phyloP scores from a whole-genome alignment of 2,329 filamentous ascomycete genomes.

The Teratosphaeria gauchensis region DNA sequence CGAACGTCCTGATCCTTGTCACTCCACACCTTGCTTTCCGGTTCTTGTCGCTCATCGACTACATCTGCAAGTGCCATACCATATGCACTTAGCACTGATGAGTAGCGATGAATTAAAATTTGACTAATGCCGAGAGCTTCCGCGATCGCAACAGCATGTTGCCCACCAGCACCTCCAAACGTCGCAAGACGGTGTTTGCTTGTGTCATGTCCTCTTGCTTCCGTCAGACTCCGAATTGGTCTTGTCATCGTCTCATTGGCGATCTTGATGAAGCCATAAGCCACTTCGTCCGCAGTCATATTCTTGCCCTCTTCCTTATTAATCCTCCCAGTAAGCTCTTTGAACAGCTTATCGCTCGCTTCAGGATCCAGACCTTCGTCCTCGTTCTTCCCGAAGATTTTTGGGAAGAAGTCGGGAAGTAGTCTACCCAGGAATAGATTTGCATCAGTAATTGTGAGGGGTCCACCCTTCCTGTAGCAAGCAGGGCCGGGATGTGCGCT shows the following conservation, averaged over 20 bases:
- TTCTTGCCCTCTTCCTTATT: constrained; percentile 60
- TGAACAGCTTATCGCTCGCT: constrained; percentile 65
- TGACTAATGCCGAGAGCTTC: constrained; percentile 75
- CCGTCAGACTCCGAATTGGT: constrained; percentile 80
- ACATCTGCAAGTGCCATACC: constrained; percentile 91
- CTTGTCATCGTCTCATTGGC: constrained; percentile 88
- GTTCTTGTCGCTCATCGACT: constrained; percentile 81
- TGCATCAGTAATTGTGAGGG: constrained; percentile 86
- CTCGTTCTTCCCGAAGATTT: constrained; percentile 88
- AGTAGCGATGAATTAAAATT: constrained; percentile 78
- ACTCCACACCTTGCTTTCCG: constrained; percentile 52
- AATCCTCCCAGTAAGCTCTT: constrained; percentile 66
- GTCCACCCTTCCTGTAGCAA: constrained; percentile 83
- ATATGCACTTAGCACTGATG: constrained; percentile 80
- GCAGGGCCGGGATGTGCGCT: constrained; percentile 83
- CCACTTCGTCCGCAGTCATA: constrained; percentile 75
- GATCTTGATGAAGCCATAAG: constrained; percentile 80
- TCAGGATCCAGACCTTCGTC: constrained; percentile 67
- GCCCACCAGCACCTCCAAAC: constrained; percentile 84
- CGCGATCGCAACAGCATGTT: constrained; percentile 86
- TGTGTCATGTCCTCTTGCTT: constrained; percentile 86
- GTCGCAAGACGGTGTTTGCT: constrained; percentile 83
- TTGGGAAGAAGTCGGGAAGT: constrained; percentile 84
- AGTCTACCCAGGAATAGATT: constrained; percentile 78
- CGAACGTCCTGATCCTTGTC: constrained; percentile 48